These are phyloP conservation scores for Trichoderma citrinoviride DNA, from an alignment of 2,329 filamentous ascomycete species.

Conservation along the genomic window DNA sequence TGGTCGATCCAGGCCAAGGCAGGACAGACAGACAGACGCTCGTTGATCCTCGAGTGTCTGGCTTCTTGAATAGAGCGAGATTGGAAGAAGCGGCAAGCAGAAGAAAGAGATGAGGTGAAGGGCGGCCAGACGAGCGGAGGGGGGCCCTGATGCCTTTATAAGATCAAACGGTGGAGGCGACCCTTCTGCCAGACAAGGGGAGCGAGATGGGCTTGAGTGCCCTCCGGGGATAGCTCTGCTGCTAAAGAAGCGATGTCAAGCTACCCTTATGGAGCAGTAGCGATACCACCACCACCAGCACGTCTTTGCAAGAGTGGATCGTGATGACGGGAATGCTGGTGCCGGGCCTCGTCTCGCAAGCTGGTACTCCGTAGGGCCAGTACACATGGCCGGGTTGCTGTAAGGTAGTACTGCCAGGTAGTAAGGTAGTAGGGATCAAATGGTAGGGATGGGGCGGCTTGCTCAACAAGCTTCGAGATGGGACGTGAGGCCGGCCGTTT, in stretches of 20 bases:
- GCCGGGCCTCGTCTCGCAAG: neutral
- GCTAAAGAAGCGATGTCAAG: neutral
- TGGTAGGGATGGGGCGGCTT: no score
- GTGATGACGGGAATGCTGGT: neutral
- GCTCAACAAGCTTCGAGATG: no score
- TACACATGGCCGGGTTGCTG: neutral
- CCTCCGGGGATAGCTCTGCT: conserved; percentile 7
- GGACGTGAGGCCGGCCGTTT: no score
- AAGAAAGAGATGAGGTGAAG: neutral
- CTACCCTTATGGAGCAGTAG: conserved; percentile 9
- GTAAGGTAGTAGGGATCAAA: neutral
- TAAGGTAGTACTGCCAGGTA: neutral
- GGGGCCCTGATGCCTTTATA: conserved; percentile 21
- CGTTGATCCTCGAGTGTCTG: no score
- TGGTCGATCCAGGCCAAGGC: no score
- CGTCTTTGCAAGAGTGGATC: conserved; percentile 2
- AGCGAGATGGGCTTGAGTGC: neutral
- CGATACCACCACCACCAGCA: neutral
- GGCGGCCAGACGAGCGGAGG: conserved; percentile 14
- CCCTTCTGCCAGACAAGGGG: conserved; percentile 3
- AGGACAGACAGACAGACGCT: no score
- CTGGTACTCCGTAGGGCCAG: no score
- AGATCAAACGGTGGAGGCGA: conserved; percentile 20
- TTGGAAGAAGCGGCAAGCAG: neutral
- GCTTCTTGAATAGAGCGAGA: neutral